Evolutionary conservation across 2,329 filamentous ascomycete genomes (phyloP).

Genomic region (Ophiocordyceps sinensis): DNA sequence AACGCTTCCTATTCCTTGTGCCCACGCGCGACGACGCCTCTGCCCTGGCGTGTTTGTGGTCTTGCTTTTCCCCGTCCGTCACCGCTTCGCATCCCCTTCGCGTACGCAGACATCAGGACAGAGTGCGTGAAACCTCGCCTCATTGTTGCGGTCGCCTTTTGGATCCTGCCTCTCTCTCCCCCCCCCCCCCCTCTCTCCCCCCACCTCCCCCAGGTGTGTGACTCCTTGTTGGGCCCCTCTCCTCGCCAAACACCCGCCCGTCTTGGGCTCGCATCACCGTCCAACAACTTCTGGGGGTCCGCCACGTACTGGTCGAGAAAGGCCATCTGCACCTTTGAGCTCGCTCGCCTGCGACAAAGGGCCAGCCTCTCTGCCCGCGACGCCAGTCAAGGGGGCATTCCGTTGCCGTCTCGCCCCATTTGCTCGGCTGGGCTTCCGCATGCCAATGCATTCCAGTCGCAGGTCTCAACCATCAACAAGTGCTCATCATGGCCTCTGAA

Average conservation of each 20-base stretch:
- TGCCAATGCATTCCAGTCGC: constrained; percentile 17
- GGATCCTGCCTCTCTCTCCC: not conserved
- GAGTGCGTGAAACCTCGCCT: too few species aligned
- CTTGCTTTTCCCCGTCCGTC: not conserved
- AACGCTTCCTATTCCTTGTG: constrained; percentile 1
- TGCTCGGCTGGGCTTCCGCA: constrained; percentile 10
- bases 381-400: constrained; percentile 16
- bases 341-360: not conserved
- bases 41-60: not conserved
- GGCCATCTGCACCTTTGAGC: too few species aligned
- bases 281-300: too few species aligned
- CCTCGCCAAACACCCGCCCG: too few species aligned
- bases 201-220: not conserved
- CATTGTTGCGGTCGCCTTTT: constrained; percentile 1
- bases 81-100: not conserved
- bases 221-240: not conserved
- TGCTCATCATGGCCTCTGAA: constrained; percentile 21
- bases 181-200: too few species aligned
- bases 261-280: not conserved
- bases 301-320: too few species aligned
- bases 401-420: constrained; percentile 7
- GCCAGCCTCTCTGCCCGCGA: not conserved
- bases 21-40: not conserved
- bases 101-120: not conserved
- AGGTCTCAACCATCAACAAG: constrained; percentile 8